A percentile compares a stretch with the other conserved stretches of the same genome.
phyloP scores from a whole-genome alignment of 1,139 yeast species.

The Protomyces arabidopsidicola region DNA sequence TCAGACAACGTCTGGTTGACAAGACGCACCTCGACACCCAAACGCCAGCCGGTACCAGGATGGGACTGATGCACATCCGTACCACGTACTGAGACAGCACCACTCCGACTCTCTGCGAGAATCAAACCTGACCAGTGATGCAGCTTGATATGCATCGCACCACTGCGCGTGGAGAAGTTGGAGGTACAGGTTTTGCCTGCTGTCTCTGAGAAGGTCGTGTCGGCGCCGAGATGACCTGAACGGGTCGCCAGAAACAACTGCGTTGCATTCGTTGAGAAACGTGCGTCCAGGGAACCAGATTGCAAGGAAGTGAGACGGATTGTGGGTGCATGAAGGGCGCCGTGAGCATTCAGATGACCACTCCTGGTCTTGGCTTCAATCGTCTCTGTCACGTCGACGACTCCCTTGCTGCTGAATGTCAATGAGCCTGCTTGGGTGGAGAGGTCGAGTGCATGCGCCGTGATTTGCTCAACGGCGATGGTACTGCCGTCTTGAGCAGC shows the following conservation, averaged over 20 bases:
- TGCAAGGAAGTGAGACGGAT: neutral
- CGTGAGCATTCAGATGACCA: neutral
- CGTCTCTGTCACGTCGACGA: neutral
- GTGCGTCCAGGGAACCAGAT: neutral
- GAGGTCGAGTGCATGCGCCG: neutral
- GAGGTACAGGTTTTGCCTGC: neutral
- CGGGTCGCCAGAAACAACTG: neutral
- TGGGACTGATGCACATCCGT: neutral
- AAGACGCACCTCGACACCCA: neutral
- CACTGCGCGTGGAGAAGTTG: neutral
- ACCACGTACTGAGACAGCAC: constrained; percentile 5
- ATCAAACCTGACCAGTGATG: constrained; percentile 12
- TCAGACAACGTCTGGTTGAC: neutral
- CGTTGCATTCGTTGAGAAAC: neutral
- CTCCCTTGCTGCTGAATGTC: neutral
- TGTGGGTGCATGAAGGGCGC: neutral
- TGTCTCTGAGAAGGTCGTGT: neutral
- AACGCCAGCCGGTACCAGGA: neutral
- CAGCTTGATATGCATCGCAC: constrained; percentile 1
- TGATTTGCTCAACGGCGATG: neutral
- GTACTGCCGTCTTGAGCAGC: neutral
- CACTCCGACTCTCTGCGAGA: constrained; percentile 2
- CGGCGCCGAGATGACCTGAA: constrained; percentile 1
- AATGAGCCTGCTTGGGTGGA: constrained; percentile 1
- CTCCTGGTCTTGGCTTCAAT: neutral